phyloP scores from a whole-genome alignment of 768 basidiomycete genomes.

The Podaxis rugospora region DNA sequence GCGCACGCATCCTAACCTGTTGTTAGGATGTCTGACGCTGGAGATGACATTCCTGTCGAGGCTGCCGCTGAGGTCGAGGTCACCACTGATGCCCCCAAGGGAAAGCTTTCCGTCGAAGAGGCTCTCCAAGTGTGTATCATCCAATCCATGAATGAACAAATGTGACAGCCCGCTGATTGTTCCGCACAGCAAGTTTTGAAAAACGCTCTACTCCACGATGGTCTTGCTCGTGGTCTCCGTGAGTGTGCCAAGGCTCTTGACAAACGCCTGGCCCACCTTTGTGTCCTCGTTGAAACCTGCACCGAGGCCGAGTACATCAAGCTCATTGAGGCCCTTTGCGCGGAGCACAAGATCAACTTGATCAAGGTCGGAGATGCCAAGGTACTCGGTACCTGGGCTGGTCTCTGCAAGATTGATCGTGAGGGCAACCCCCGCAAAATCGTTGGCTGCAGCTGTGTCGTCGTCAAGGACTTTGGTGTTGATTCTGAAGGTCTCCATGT shows the following conservation, averaged over 20 bases:
- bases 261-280: slow-evolving; percentile 97
- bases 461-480: slow-evolving; percentile 95
- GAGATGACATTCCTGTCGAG: slow-evolving; percentile 80
- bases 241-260: slow-evolving; percentile 98
- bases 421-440: slow-evolving; percentile 98
- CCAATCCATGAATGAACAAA: background rate
- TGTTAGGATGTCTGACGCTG: slow-evolving; percentile 91
- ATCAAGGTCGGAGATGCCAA: slow-evolving; percentile 99
- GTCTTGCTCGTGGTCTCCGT: slow-evolving; percentile 95
- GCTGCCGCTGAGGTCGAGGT: slow-evolving; percentile 72
- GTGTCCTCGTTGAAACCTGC: slow-evolving; percentile 98
- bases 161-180: slow-evolving; percentile 11
- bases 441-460: slow-evolving; percentile 90
- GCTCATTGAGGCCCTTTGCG: slow-evolving; percentile 98
- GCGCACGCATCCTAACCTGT: slow-evolving; percentile 10
- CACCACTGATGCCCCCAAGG: slow-evolving; percentile 85
- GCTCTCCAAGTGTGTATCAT: slow-evolving; percentile 66
- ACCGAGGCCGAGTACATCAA: slow-evolving; percentile 99
- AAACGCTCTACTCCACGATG: slow-evolving; percentile 97
- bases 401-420: slow-evolving; percentile 99
- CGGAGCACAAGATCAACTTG: slow-evolving; percentile 98
- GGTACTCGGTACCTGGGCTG: slow-evolving; percentile 96
- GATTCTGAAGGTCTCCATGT: slow-evolving; percentile 96
- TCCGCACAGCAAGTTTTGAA: slow-evolving; percentile 89
- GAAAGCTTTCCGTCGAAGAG: slow-evolving; percentile 94